Evolutionary conservation across 1,139 yeast species (phyloP).

Genomic region (Scheffersomyces parashehatae): DNA sequence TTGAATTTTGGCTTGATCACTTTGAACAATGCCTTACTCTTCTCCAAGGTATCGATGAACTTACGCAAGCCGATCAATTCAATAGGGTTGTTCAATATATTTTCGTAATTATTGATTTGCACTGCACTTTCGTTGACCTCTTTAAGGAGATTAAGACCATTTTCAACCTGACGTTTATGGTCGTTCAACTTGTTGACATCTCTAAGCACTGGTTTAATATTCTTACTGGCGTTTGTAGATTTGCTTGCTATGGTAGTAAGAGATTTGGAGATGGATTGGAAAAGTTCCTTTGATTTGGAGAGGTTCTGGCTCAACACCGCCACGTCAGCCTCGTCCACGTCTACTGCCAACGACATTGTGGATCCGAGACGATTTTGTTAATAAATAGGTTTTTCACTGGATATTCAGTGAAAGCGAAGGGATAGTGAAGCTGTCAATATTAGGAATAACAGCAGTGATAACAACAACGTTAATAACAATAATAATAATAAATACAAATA

Average conservation of each 20-base stretch:
- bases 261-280: conserved; percentile 57
- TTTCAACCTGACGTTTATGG: conserved; percentile 60
- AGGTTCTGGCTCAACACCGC: conserved; percentile 79
- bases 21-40: conserved; percentile 31
- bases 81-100: conserved; percentile 37
- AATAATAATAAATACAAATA: too few relatives aligned
- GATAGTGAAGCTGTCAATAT: too few relatives aligned
- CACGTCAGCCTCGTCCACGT: conserved; percentile 81
- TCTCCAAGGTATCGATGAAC: conserved; percentile 39
- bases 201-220: conserved; percentile 70
- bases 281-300: conserved; percentile 55
- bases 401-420: too few relatives aligned
- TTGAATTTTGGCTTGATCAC: conserved; percentile 42
- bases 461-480: too few relatives aligned
- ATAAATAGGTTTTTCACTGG: too few relatives aligned
- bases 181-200: conserved; percentile 59
- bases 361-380: too few relatives aligned
- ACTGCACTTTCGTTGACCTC: conserved; percentile 69
- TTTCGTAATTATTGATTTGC: conserved; percentile 55
- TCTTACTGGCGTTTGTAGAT: conserved; percentile 61
- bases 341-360: conserved; percentile 32
- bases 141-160: conserved; percentile 58
- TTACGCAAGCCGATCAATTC: conserved; percentile 39
- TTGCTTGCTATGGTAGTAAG: conserved; percentile 56
- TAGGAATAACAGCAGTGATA: too few relatives aligned